A percentile compares a stretch with the other conserved stretches of the same genome.
Conservation (phyloP, 2,329 filamentous ascomycete species). For the Stromatinia cepivora region DNA sequence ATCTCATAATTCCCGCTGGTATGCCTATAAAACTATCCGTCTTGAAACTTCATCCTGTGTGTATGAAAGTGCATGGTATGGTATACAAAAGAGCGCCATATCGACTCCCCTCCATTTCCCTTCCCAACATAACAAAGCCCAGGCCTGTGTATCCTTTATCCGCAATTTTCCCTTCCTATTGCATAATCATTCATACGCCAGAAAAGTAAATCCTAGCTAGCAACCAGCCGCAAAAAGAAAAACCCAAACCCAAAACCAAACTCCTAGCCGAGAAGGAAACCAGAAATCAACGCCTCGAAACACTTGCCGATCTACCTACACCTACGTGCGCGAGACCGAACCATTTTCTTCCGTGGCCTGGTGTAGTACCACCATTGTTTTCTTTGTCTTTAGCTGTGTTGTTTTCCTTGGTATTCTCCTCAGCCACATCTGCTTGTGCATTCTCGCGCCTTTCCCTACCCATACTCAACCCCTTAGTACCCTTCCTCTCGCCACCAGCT, state of each 20-base stretch:
- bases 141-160: too few species aligned
- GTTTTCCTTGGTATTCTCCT: constrained; percentile 16
- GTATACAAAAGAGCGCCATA: constrained; percentile 18
- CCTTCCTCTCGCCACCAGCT: background rate
- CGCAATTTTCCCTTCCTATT: background rate
- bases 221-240: background rate
- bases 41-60: background rate
- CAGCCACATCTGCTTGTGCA: background rate
- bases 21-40: background rate
- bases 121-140: too few species aligned
- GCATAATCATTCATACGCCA: background rate
- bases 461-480: background rate
- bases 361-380: background rate
- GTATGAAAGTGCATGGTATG: constrained; percentile 1
- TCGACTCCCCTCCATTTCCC: background rate
- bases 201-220: background rate
- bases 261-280: background rate
- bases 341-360: constrained; percentile 27
- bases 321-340: constrained; percentile 26
- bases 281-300: constrained; percentile 4
- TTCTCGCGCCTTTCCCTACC: constrained; percentile 22
- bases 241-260: background rate
- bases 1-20: background rate
- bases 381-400: background rate
- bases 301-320: constrained; percentile 5